phyloP scores from a whole-genome alignment of 2,329 filamentous ascomycete species.

The Piedraia hortae region DNA sequence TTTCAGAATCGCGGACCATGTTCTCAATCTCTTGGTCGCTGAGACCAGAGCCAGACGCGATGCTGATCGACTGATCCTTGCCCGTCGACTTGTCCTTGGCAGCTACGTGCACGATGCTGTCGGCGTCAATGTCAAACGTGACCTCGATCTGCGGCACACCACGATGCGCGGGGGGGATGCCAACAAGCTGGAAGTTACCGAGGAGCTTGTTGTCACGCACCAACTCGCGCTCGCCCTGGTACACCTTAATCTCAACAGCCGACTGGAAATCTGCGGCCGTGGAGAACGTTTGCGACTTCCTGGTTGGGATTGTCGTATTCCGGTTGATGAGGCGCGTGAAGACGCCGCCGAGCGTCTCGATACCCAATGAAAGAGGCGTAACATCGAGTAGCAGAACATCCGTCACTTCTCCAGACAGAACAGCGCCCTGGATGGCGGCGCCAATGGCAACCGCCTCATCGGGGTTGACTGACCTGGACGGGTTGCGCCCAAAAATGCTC shows the following conservation, averaged over 20 bases:
- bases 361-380: constrained; percentile 86
- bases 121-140: constrained; percentile 94
- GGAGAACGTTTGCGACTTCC: constrained; percentile 97
- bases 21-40: constrained; percentile 82
- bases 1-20: constrained; percentile 96
- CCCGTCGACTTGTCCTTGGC: constrained; percentile 98
- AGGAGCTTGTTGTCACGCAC: constrained; percentile 96
- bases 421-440: constrained; percentile 89
- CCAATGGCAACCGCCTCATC: constrained; percentile 95
- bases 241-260: constrained; percentile 98
- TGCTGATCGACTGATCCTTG: constrained; percentile 99
- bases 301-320: constrained; percentile 96
- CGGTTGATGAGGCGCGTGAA: constrained; percentile 97
- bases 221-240: constrained; percentile 97
- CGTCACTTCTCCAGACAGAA: constrained; percentile 87
- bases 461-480: constrained; percentile 93
- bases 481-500: constrained; percentile 85
- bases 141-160: constrained; percentile 93
- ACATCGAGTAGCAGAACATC: constrained; percentile 88
- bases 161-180: constrained; percentile 84
- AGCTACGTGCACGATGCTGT: constrained; percentile 91
- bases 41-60: constrained; percentile 89
- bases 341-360: constrained; percentile 91
- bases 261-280: constrained; percentile 96
- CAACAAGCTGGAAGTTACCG: constrained; percentile 97